Conservation (phyloP, 257 asterid genomes). For the Prunella vulgaris region DNA sequence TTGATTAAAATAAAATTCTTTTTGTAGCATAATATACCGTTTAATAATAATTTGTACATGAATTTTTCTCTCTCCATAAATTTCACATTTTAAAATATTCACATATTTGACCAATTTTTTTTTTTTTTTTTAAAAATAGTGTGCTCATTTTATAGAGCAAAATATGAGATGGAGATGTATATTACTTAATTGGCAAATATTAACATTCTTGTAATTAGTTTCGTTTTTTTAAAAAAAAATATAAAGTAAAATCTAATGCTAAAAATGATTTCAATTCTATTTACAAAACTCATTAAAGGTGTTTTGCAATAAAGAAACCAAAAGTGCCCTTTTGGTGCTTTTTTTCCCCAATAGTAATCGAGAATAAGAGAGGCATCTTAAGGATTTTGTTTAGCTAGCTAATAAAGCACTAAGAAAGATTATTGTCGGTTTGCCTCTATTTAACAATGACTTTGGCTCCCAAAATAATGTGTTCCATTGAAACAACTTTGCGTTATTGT, state of each 20-base stretch:
- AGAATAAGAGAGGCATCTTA: conserved; percentile 19
- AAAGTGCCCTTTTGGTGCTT: not conserved
- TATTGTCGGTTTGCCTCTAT: conserved; percentile 2
- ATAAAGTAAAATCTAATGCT: not conserved
- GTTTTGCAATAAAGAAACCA: not conserved
- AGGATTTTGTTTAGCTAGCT: not conserved
- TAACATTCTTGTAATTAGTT: too few relatives aligned
- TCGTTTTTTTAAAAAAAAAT: too few relatives aligned
- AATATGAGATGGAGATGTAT: too few relatives aligned
- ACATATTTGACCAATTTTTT: too few relatives aligned
- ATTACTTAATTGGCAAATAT: too few relatives aligned
- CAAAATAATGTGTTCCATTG: not conserved
- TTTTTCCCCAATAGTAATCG: not conserved
- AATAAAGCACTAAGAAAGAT: conserved; percentile 14
- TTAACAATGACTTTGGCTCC: not conserved
- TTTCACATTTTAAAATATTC: too few relatives aligned
- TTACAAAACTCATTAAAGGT: not conserved
- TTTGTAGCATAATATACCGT: too few relatives aligned
- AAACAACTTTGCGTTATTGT: not conserved
- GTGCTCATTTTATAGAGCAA: too few relatives aligned
- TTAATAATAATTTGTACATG: too few relatives aligned
- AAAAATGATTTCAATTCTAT: too few relatives aligned
- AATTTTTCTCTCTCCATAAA: too few relatives aligned
- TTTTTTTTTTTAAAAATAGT: too few relatives aligned
- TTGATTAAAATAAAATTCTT: not conserved